Base-by-base conservation (phyloP, 805 yeast species). In the Pichia nakasei region DNA sequence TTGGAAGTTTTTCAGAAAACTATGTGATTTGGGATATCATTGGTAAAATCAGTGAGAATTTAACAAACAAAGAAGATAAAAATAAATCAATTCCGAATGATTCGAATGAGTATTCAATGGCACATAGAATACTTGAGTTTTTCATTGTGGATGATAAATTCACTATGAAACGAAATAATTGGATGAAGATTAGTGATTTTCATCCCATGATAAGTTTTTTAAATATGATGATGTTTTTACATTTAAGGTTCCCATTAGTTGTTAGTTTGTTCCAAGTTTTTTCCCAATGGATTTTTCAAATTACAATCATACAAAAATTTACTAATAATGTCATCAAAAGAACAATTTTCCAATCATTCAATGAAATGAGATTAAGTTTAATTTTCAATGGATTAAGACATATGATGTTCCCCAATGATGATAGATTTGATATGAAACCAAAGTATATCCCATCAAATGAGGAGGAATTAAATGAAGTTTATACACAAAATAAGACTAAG, bases 11-110 rank as follows among this genome's bases (percentile, higher is more conserved):
- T 15, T 60, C 70, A 9, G 76, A 75, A 44, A 75, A 75, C n/a
- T 76, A 72, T 59, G 67, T 72, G 56, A 49, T 76, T 2, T 71
- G 77, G 65, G 74, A 69, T 26, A 56, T 75, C 4, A 50, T 70
- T 22, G 60, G 58, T 22, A 38, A 52, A 8, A 20, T 57, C 13
- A 40, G 51, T 33, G 51, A 11, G 12, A 24, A n/a, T 2, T 18
- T 37, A 15, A 13, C 3, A 5, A 17, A 17, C 9, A n/a, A 19
- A 31, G 18, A 31, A 9, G 12, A 31, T 19, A 4, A 38, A 11
- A 22, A 36, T 15, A 32, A n/a, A n/a, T n/a, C n/a, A n/a, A n/a
- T n/a, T n/a, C n/a, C n/a, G n/a, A n/a, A 31, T 17, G 46, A 45
- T 15, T 11, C 18, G 7, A 31, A 32, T 32, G 32, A 29, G 3